Percentiles rank a stretch among this genome's conserved stretches.
These are phyloP conservation scores for Cadophora gregata DNA, from an alignment of 2,329 filamentous ascomycete species.

Conservation along the genomic window DNA sequence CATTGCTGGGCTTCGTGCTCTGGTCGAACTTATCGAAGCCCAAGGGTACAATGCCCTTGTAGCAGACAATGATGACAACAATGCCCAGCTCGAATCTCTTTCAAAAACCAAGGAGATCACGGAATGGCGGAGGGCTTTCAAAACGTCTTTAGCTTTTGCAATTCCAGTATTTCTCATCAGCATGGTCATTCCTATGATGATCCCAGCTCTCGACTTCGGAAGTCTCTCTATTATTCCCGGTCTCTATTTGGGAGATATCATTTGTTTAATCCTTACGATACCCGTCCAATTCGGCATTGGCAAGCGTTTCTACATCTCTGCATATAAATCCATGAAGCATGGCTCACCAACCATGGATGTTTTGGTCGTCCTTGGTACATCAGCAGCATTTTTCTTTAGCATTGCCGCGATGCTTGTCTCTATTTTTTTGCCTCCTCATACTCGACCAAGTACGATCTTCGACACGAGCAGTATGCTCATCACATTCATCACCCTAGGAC, in stretches of 20 bases:
- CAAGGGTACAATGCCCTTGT: constrained; percentile 87
- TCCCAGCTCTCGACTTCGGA: constrained; percentile 80
- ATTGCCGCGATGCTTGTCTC: constrained; percentile 86
- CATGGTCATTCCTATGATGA: constrained; percentile 92
- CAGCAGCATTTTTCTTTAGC: constrained; percentile 96
- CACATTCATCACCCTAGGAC: constrained; percentile 89
- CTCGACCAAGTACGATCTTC: constrained; percentile 85
- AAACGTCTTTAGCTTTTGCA: constrained; percentile 78
- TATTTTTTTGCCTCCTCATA: constrained; percentile 75
- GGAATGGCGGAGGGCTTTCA: constrained; percentile 87
- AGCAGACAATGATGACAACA: constrained; percentile 92
- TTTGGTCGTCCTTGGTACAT: constrained; percentile 90
- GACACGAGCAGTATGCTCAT: constrained; percentile 99
- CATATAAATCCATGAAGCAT: constrained; percentile 92
- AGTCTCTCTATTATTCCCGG: constrained; percentile 70
- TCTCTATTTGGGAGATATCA: constrained; percentile 84
- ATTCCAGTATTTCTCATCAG: constrained; percentile 89
- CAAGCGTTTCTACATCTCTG: constrained; percentile 89
- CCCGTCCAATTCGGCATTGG: constrained; percentile 97
- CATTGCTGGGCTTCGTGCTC: constrained; percentile 76
- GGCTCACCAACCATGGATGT: constrained; percentile 97
- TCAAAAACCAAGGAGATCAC: constrained; percentile 96
- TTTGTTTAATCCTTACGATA: constrained; percentile 84
- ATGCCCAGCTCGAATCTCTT: constrained; percentile 92
- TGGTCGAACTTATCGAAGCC: constrained; percentile 84